Percentiles rank a stretch among this genome's conserved stretches.
Conservation (phyloP, 768 basidiomycete species). For the Collybiopsis confluens region DNA sequence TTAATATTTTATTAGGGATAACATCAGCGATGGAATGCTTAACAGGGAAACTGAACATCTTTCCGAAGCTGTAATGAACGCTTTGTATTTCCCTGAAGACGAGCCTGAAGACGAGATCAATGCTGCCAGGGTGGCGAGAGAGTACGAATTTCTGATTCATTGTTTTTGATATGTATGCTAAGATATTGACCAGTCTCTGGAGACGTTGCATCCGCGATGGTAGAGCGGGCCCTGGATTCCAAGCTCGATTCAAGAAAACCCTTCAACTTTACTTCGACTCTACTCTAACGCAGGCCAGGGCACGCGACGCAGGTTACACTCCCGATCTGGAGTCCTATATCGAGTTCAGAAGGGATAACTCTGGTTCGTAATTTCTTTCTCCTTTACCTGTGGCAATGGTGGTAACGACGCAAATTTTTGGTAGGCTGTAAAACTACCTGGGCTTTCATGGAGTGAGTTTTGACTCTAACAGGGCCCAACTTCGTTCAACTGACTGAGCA, state of each 20-base stretch:
- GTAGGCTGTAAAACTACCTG: constrained; percentile 69
- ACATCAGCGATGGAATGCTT: constrained; percentile 79
- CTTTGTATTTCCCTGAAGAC: constrained; percentile 49
- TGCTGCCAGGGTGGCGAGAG: constrained; percentile 62
- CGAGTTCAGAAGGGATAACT: constrained; percentile 66
- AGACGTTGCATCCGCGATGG: constrained; percentile 48
- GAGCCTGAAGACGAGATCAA: constrained; percentile 40
- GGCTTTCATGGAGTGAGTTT: constrained; percentile 64
- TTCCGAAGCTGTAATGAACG: constrained; percentile 67
- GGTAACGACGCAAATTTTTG: no score
- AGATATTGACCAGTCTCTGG: constrained; percentile 53
- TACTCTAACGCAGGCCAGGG: constrained; percentile 56
- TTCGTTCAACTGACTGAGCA: neutral
- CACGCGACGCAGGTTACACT: constrained; percentile 47
- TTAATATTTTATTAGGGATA: constrained; percentile 37
- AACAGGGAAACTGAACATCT: constrained; percentile 53
- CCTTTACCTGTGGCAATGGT: no score
- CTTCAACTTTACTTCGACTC: constrained; percentile 67
- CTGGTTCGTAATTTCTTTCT: constrained; percentile 32
- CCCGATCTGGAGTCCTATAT: constrained; percentile 76
- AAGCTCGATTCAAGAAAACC: constrained; percentile 68
- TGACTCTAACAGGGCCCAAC: neutral
- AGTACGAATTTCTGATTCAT: constrained; percentile 53
- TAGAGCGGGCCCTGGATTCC: constrained; percentile 47
- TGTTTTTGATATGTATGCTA: neutral